Percentiles rank a stretch among this genome's conserved stretches.
These are phyloP conservation scores for Lachnellula cervina DNA, from an alignment of 2,329 filamentous ascomycete genomes.

Conservation along the genomic window DNA sequence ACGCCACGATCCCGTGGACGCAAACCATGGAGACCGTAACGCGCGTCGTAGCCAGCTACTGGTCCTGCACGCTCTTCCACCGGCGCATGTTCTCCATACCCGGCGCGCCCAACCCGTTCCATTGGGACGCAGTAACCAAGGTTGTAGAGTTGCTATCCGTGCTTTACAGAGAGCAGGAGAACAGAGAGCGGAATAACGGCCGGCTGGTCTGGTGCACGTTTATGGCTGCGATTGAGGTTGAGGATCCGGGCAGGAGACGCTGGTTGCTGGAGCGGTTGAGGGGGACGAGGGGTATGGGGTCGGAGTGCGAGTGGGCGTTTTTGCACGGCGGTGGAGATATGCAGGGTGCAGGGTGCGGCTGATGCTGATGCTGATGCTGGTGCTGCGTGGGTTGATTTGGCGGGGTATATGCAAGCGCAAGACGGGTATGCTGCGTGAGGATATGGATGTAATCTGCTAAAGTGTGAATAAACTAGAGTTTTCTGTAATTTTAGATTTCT, in stretches of 20 bases:
- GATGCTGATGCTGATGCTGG: not conserved
- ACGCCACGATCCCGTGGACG: not conserved
- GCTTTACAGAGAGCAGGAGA: not conserved
- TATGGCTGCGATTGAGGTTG: not conserved
- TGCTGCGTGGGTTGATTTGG: not conserved
- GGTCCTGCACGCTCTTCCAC: not conserved
- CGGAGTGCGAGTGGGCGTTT: not conserved
- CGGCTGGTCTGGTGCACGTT: not conserved
- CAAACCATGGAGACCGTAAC: not conserved
- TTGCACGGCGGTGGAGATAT: not conserved
- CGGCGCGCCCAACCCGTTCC: not conserved
- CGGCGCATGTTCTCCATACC: not conserved
- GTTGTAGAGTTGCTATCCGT: not conserved
- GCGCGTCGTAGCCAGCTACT: not conserved
- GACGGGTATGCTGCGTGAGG: not conserved
- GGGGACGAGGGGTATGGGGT: not conserved
- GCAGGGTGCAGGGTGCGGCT: not conserved
- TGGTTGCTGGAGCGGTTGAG: not conserved
- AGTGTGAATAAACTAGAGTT: no score
- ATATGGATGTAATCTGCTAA: no score
- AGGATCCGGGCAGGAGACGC: not conserved
- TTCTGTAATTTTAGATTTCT: no score
- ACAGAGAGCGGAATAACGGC: not conserved
- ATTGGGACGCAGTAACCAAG: not conserved
- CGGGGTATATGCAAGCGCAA: not conserved